A percentile compares a stretch with the other conserved stretches of the same genome.
Conservation (phyloP, 1,139 yeast species). For the Spathaspora sp. region DNA sequence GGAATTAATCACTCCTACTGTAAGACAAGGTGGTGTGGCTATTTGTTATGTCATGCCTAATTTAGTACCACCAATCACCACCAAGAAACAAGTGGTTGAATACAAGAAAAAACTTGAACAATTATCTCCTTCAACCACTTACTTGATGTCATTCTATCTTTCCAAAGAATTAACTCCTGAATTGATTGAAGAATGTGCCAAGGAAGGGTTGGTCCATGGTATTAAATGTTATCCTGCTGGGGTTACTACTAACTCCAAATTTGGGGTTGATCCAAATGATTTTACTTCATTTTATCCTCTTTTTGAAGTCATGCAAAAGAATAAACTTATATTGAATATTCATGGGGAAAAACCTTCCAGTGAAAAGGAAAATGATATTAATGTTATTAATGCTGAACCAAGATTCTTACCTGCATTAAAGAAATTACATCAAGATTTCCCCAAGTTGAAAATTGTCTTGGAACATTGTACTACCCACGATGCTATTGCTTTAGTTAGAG, state of each 20-base stretch:
- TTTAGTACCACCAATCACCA: conserved; percentile 86
- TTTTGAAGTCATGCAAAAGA: conserved; percentile 81
- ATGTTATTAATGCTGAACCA: conserved; percentile 92
- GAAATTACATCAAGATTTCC: conserved; percentile 79
- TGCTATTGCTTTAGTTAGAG: conserved; percentile 75
- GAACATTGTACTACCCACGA: conserved; percentile 95
- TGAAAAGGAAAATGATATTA: conserved; percentile 53
- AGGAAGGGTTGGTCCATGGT: conserved; percentile 68
- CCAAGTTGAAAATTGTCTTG: conserved; percentile 78
- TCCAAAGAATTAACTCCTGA: conserved; percentile 82
- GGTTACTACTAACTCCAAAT: conserved; percentile 90
- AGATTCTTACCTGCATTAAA: conserved; percentile 87
- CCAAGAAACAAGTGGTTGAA: conserved; percentile 67
- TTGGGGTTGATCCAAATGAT: conserved; percentile 94
- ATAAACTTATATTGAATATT: conserved; percentile 73
- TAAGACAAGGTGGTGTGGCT: conserved; percentile 85
- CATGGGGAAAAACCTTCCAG: conserved; percentile 93
- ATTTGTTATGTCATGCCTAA: conserved; percentile 97
- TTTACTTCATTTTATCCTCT: conserved; percentile 85
- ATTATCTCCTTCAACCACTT: conserved; percentile 82
- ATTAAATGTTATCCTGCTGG: conserved; percentile 98
- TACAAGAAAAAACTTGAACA: conserved; percentile 65
- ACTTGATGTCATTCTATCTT: conserved; percentile 86
- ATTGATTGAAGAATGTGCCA: conserved; percentile 76
- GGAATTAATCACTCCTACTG: conserved; percentile 87